phyloP scores from a whole-genome alignment of 129 eudicot genomes.

The Sambucus nigra region DNA sequence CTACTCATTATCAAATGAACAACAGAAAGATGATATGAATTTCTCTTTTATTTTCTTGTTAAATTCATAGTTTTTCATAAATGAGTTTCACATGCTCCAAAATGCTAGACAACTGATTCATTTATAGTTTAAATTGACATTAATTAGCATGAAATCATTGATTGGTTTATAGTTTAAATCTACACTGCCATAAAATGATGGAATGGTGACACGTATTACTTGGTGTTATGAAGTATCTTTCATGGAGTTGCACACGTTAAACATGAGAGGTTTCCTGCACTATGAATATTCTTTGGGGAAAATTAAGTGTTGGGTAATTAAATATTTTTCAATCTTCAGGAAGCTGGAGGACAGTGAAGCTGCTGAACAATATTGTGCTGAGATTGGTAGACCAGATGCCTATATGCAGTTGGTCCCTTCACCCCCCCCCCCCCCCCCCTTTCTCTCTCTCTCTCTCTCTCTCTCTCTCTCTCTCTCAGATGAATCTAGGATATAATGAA shows the following conservation, averaged over 20 bases:
- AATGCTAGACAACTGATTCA: background rate
- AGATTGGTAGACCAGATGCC: conserved; percentile 97
- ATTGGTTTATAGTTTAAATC: too few relatives aligned
- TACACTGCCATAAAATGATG: background rate
- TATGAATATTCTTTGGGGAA: background rate
- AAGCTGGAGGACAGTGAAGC: conserved; percentile 94
- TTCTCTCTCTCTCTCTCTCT: conserved; percentile 17
- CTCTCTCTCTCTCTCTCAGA: conserved; percentile 17
- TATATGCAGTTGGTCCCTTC: conserved; percentile 72
- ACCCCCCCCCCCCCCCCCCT: background rate
- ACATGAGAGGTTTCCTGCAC: background rate
- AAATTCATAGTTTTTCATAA: background rate
- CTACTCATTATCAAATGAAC: background rate
- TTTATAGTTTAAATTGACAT: background rate
- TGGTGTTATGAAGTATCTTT: background rate
- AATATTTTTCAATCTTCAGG: conserved; percentile 31
- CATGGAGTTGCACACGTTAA: background rate
- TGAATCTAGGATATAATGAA: background rate
- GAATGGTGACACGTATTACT: background rate
- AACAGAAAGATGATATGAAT: background rate
- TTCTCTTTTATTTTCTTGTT: background rate
- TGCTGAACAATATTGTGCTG: conserved; percentile 95
- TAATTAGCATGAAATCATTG: background rate
- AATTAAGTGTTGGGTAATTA: background rate
- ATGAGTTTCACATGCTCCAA: background rate